Evolutionary conservation across 139 green algal genomes (phyloP).

Genomic region (Spirogloea muscicola): DNA sequence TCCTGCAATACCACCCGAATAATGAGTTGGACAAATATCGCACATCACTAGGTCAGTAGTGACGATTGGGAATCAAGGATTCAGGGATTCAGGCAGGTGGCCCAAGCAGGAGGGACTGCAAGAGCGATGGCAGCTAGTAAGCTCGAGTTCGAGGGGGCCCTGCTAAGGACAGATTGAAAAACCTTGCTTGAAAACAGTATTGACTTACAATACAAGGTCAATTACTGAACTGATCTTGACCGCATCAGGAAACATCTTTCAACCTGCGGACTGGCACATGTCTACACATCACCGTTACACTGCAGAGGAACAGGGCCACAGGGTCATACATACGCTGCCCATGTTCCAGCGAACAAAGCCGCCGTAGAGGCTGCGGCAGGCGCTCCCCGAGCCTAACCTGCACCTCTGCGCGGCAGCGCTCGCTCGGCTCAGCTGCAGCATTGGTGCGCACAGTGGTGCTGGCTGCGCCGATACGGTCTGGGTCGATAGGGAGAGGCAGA

Average conservation of each 20-base stretch:
- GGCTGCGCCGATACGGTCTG: no score
- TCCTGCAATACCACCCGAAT: not conserved
- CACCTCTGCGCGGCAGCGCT: no score
- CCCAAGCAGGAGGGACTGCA: no score
- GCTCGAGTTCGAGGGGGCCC: not conserved
- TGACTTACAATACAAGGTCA: not conserved
- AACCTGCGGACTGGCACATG: not conserved
- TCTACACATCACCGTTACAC: not conserved
- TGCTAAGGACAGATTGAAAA: not conserved
- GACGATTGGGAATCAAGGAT: no score
- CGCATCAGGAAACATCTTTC: not conserved
- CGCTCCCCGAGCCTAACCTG: conserved; percentile 45
- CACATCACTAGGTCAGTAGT: not conserved
- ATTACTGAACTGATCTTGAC: not conserved
- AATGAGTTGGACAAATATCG: not conserved
- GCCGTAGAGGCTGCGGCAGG: conserved; percentile 48
- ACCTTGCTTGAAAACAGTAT: not conserved
- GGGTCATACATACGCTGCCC: conserved; percentile 29
- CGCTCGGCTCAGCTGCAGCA: no score
- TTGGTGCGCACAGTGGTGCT: no score
- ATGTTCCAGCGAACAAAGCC: conserved; percentile 51
- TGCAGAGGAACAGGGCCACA: not conserved
- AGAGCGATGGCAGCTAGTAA: no score
- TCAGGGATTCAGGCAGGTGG: no score
- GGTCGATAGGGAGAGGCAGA: no score